phyloP scores from a whole-genome alignment of 768 basidiomycete species.

The Podaxis sp. region DNA sequence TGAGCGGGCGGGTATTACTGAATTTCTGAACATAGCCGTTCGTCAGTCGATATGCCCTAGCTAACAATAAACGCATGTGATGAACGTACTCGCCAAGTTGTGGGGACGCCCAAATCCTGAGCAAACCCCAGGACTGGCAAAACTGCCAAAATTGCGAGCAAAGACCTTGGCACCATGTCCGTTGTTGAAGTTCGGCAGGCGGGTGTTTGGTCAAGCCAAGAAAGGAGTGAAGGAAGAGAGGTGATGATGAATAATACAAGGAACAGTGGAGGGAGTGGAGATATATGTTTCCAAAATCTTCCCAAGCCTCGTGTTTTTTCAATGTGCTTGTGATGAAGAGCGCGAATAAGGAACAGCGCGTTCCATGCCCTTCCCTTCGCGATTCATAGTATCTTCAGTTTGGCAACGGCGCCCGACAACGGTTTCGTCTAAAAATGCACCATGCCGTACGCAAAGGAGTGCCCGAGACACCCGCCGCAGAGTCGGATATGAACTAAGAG shows the following conservation, averaged over 20 bases:
- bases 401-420: background rate
- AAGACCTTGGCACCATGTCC: background rate
- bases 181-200: background rate
- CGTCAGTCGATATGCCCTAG: background rate
- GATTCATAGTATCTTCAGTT: background rate
- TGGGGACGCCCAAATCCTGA: slow-evolving; percentile 25
- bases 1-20: slow-evolving; percentile 33
- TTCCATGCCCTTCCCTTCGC: background rate
- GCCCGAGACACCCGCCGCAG: background rate
- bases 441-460: background rate
- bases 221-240: background rate
- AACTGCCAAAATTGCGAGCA: background rate
- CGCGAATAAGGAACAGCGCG: background rate
- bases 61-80: background rate
- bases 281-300: no score
- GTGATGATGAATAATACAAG: no score
- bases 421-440: background rate
- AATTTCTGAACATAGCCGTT: slow-evolving; percentile 32
- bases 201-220: background rate
- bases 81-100: slow-evolving; percentile 43
- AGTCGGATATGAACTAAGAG: no score
- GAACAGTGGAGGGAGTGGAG: no score
- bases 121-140: background rate
- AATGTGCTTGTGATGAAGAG: background rate
- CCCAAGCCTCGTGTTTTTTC: no score